Percentiles rank a stretch among this genome's conserved stretches.
Conservation (phyloP, 2,329 filamentous ascomycete genomes). For the Parafenestella ontariensis region DNA sequence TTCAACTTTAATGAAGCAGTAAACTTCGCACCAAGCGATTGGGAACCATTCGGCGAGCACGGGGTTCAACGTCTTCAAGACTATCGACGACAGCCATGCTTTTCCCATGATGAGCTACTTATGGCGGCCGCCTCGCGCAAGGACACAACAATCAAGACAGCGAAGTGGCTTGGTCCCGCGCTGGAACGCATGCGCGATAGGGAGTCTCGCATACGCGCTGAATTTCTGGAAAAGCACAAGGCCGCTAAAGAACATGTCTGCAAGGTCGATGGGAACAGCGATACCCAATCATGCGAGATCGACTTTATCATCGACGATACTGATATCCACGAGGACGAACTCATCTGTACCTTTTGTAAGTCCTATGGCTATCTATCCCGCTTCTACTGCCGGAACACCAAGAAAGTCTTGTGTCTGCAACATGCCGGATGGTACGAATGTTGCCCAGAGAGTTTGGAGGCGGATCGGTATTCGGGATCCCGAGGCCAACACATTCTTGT, state of each 20-base stretch:
- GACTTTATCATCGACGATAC: slow-evolving; percentile 59
- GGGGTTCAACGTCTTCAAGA: slow-evolving; percentile 86
- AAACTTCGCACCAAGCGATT: slow-evolving; percentile 94
- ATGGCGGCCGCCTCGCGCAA: slow-evolving; percentile 83
- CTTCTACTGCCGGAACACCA: slow-evolving; percentile 82
- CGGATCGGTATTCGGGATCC: slow-evolving; percentile 67
- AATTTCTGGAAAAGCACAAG: slow-evolving; percentile 72
- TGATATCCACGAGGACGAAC: slow-evolving; percentile 87
- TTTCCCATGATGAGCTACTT: slow-evolving; percentile 94
- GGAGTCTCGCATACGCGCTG: slow-evolving; percentile 72
- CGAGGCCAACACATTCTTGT: slow-evolving; percentile 71
- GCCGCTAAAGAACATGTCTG: slow-evolving; percentile 48
- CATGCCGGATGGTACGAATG: slow-evolving; percentile 84
- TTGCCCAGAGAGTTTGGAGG: slow-evolving; percentile 69
- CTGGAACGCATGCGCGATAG: slow-evolving; percentile 78
- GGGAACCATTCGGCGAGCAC: slow-evolving; percentile 89
- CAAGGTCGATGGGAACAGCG: slow-evolving; percentile 62
- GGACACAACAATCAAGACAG: slow-evolving; percentile 82
- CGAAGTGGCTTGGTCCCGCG: slow-evolving; percentile 93
- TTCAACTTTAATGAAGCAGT: slow-evolving; percentile 99
- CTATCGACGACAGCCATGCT: slow-evolving; percentile 92
- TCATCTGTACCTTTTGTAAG: slow-evolving; percentile 92
- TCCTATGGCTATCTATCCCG: slow-evolving; percentile 89
- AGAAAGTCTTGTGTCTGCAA: slow-evolving; percentile 80
- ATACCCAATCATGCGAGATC: slow-evolving; percentile 38